phyloP scores from a whole-genome alignment of 2,329 filamentous ascomycete species.

The Macrophomina tecta region DNA sequence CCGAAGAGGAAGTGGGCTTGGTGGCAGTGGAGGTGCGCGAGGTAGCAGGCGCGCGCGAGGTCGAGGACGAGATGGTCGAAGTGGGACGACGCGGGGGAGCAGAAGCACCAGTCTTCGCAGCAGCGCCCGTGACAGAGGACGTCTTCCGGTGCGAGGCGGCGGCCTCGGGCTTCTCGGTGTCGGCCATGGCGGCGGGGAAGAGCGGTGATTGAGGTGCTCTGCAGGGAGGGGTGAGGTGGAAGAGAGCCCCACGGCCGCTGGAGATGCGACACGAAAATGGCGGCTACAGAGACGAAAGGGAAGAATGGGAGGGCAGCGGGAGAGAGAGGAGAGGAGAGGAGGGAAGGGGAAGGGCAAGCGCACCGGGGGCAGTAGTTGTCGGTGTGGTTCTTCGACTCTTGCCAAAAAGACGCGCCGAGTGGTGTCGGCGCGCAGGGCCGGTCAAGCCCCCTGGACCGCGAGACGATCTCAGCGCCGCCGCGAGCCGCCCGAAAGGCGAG shows the following conservation, averaged over 20 bases:
- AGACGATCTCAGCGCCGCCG: constrained; percentile 22
- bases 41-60: constrained; percentile 16
- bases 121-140: constrained; percentile 17
- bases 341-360: background rate
- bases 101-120: constrained; percentile 26
- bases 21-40: constrained; percentile 22
- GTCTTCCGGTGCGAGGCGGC: constrained; percentile 20
- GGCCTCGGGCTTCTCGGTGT: constrained; percentile 22
- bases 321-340: background rate
- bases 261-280: constrained; percentile 2
- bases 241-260: constrained; percentile 17
- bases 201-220: constrained; percentile 7
- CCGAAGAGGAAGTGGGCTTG: constrained; percentile 21
- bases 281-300: constrained; percentile 4
- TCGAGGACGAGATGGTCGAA: constrained; percentile 24
- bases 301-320: background rate
- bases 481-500: constrained; percentile 4
- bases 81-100: constrained; percentile 24
- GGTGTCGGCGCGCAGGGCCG: constrained; percentile 23
- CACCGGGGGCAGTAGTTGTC: background rate
- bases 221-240: constrained; percentile 1
- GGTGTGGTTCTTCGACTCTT: constrained; percentile 19
- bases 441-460: constrained; percentile 19
- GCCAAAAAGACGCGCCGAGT: constrained; percentile 26
- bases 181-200: constrained; percentile 22